Base-by-base conservation (phyloP, 2,329 filamentous ascomycete species). In the Beauveria sp. region DNA sequence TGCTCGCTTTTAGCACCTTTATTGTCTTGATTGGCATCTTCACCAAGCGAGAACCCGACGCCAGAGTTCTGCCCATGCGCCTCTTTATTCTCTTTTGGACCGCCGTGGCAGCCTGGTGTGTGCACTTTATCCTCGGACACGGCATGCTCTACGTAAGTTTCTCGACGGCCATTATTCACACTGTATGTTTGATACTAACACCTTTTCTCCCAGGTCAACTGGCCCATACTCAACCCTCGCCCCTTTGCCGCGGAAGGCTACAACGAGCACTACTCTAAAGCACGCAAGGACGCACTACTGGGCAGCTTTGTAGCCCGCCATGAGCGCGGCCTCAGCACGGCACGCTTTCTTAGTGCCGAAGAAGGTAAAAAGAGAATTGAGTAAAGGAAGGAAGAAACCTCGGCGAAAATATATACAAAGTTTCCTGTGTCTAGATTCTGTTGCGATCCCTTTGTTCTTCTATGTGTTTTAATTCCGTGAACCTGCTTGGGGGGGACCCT, bases 351-450 rank as follows among this genome's bases (percentile, higher is more conserved):
- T 37, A 94, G 89, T 67, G 85, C 96, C 59, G 94, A 99, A 74
- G 94, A 99, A 76, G 94, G 94, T 58, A 99, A 99, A 83, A 99
- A 97, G 84, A 90, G 94, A 72, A 96, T 96, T 70, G 94, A 99
- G 73, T 92, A 83, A 67, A 62, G 20, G 40, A 22, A 59, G 24
- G 41, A 14, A 46, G 53, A 12, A 55, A 14, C 54, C 52, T 68
- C 26, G n/a, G 28, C 18, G 55, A 59, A 54, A 60, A 61, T 55
- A n/a, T 46, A 24, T 26, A 20, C n/a, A 24, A n/a, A 47, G 7
- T 53, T 50, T 20, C 18, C 26, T 55, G 18, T 61, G 46, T 56
- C 20, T 50, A 26, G 22, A 43, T 51, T 37, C 12, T 37, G 6
- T 30, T 43, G 41, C 44, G 7, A 22, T 28, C 9, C 46, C 34